Base-by-base conservation (phyloP, 768 basidiomycete species). In the Collybiopsis luxurians region DNA sequence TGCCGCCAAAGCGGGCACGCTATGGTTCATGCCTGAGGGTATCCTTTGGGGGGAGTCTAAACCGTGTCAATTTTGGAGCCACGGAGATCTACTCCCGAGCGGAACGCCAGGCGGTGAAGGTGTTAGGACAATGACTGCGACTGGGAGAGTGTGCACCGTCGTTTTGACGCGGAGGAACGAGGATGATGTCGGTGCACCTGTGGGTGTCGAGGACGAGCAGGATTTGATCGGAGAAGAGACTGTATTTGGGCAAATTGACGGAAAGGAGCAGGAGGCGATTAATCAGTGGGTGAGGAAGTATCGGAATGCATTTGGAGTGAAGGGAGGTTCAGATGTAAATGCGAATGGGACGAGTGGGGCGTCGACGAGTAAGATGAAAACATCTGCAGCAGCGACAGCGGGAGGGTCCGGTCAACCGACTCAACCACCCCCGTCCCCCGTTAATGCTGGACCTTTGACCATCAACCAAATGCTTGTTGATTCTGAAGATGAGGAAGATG, bases 211-310 rank as follows among this genome's bases (percentile, higher is more conserved):
- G 9, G 53, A 44, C 0, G 53, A 45, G 19, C 5, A 1, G 5
- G 28, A 46, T 11, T 5, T 27, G 15, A 9, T 48, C 10, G 47
- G 64, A 0, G 63, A 71, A 40, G 77, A 79, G 53, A 76, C 75
- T 1, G 78, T 72, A 56, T 80, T 82, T 60, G 67, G 70, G 17
- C 78, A 81, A 73, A 73, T 82, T 9, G 80, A 82, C 23, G 81
- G 77, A 23, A 68, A 69, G 54, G 79, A 82, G 58, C 74, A 78
- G 61, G 81, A 79, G 39, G 67, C 69, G 48, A 75, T 82, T 57
- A 59, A 66, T n/a, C 67, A 70, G 30, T 82, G 80, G 80, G 70
- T 73, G 27, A 68, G 73, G 42, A 65, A 67, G 45, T 67, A 75
- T 49, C 69, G 71, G 34, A 64, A 67, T 54, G 47, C 68, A 6